Evolutionary conservation across 2,329 filamentous ascomycete species (phyloP).

Genomic region (Stachybotrys chlorohalonatus): DNA sequence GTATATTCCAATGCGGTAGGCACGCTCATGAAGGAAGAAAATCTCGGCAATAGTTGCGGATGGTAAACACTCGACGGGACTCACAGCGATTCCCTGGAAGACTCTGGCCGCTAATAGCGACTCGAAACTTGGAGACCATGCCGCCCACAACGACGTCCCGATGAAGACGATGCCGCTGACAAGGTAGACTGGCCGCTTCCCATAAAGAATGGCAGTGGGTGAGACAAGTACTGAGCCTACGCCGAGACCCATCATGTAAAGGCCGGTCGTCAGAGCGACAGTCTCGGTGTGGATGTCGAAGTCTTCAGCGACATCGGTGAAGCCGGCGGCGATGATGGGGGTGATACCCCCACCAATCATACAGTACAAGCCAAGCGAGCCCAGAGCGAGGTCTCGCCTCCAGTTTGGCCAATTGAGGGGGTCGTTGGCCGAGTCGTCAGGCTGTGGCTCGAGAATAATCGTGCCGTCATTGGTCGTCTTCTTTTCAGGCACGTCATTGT

Average conservation of each 20-base stretch:
- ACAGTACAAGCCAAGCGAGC: slow-evolving; percentile 85
- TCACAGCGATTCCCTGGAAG: slow-evolving; percentile 80
- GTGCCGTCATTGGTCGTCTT: slow-evolving; percentile 75
- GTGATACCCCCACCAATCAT: slow-evolving; percentile 92
- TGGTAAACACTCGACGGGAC: slow-evolving; percentile 84
- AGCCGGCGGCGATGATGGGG: slow-evolving; percentile 80
- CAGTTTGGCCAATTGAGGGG: slow-evolving; percentile 85
- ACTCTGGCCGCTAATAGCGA: slow-evolving; percentile 76
- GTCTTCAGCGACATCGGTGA: slow-evolving; percentile 64
- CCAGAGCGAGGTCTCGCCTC: slow-evolving; percentile 68
- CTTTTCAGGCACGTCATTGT: slow-evolving; percentile 21
- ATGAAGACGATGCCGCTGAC: slow-evolving; percentile 70
- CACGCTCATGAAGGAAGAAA: slow-evolving; percentile 89
- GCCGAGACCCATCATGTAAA: slow-evolving; percentile 92
- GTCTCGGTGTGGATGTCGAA: slow-evolving; percentile 58
- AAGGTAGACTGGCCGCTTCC: slow-evolving; percentile 87
- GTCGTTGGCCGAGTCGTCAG: slow-evolving; percentile 83
- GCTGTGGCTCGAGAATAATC: slow-evolving; percentile 85
- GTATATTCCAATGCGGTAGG: slow-evolving; percentile 89
- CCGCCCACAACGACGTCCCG: slow-evolving; percentile 72
- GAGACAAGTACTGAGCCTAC: slow-evolving; percentile 76
- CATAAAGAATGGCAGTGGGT: slow-evolving; percentile 83
- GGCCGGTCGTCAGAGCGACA: slow-evolving; percentile 78
- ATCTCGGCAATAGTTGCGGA: slow-evolving; percentile 94
- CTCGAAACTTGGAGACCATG: slow-evolving; percentile 67